Evolutionary conservation across 352 stramenopile genomes (phyloP).

Genomic region (Pythium rhizo-oryzae): DNA sequence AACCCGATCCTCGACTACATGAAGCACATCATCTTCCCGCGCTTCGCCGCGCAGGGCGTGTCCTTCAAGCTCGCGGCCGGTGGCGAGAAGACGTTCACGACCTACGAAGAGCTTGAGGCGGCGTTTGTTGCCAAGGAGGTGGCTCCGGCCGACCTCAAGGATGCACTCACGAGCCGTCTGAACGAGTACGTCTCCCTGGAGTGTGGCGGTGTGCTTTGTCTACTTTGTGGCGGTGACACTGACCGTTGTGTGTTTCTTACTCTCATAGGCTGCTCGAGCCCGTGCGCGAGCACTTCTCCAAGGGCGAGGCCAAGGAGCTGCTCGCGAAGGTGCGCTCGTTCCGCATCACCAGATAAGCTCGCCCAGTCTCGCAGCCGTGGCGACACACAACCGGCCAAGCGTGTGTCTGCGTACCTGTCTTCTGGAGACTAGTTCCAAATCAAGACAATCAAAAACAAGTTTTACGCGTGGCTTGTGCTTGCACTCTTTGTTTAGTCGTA

Average conservation of each 20-base stretch:
- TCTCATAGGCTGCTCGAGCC: constrained; percentile 91
- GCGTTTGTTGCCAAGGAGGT: constrained; percentile 92
- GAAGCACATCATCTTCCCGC: constrained; percentile 96
- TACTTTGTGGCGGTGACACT: not conserved
- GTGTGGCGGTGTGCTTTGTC: not conserved
- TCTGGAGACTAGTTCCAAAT: too few species aligned
- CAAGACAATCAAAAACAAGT: too few species aligned
- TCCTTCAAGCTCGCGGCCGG: constrained; percentile 51
- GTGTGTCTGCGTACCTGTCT: too few species aligned
- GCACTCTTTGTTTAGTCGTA: constrained; percentile 9
- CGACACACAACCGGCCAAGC: too few species aligned
- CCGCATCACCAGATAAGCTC: constrained; percentile 91
- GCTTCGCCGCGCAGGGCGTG: constrained; percentile 56
- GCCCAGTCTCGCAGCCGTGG: too few species aligned
- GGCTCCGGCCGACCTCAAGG: constrained; percentile 95
- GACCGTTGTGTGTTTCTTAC: constrained; percentile 16
- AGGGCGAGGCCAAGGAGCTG: constrained; percentile 94
- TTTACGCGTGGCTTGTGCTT: too few species aligned
- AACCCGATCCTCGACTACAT: constrained; percentile 99
- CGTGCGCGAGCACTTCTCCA: constrained; percentile 96
- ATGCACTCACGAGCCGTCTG: constrained; percentile 87
- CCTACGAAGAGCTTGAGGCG: constrained; percentile 89
- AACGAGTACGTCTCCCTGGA: constrained; percentile 76
- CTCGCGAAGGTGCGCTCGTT: constrained; percentile 97
- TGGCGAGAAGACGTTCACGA: constrained; percentile 82